Conservation (phyloP, 2,329 filamentous ascomycete genomes). For the Pseudopyrenochaeta lycopersici region DNA sequence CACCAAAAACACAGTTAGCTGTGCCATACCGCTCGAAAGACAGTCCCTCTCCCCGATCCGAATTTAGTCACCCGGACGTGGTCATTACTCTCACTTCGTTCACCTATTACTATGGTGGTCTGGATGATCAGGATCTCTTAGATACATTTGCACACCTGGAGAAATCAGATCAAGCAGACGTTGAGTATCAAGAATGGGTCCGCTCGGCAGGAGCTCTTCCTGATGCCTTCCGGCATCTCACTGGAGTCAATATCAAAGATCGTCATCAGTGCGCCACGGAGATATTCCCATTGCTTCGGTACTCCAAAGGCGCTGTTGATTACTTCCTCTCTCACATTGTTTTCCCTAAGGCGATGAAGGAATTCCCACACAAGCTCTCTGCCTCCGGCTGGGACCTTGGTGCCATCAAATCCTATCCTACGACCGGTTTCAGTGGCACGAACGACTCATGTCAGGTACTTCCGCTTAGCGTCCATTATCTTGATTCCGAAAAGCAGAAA, state of each 20-base stretch:
- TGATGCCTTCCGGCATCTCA: constrained; percentile 49
- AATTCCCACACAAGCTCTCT: constrained; percentile 70
- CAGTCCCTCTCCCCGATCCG: constrained; percentile 58
- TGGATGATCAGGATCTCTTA: constrained; percentile 60
- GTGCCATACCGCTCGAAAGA: constrained; percentile 74
- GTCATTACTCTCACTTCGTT: constrained; percentile 11
- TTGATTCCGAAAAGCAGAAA: constrained; percentile 61
- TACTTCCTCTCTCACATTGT: constrained; percentile 68
- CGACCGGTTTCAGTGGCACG: constrained; percentile 74
- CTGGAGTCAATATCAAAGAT: constrained; percentile 56
- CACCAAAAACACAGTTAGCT: constrained; percentile 61
- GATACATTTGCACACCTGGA: constrained; percentile 57
- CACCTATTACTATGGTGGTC: constrained; percentile 70
- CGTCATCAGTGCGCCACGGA: constrained; percentile 53
- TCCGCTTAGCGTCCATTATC: constrained; percentile 63
- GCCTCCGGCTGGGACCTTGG: constrained; percentile 73
- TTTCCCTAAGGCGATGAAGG: constrained; percentile 68
- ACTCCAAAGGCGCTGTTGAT: constrained; percentile 65
- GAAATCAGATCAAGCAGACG: constrained; percentile 60
- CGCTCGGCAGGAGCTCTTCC: constrained; percentile 28
- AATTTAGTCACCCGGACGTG: not conserved
- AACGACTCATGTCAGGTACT: constrained; percentile 68
- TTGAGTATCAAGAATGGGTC: constrained; percentile 62
- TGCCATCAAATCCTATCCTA: constrained; percentile 55
- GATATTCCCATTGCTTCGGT: constrained; percentile 63